Base-by-base conservation (phyloP, 1,139 yeast genomes). In the Blastobotrys indianensis region DNA sequence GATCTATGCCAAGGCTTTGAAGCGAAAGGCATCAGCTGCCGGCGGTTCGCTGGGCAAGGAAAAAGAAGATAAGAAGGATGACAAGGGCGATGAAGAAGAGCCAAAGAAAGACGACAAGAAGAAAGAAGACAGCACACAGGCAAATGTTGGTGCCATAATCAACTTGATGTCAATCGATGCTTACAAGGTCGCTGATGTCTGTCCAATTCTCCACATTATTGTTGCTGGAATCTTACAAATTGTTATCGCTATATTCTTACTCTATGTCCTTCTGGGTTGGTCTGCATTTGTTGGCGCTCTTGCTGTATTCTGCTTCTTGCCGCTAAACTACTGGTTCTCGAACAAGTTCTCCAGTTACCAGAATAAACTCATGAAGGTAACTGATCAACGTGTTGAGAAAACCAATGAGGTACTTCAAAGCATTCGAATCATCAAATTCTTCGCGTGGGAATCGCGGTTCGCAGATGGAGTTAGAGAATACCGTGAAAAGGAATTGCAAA, bases 101-200 rank as follows among this genome's bases (percentile, higher is more conserved):
- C 6, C 25, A 4, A 20, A 20, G 25, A 20, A 20, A 4, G 25
- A 7, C 54, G 41, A 29, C 60, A 10, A 31, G 12, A 25, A 37
- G 12, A 64, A 64, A 40, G 64, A 64, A 41, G 70, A 65, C 10
- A 44, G 48, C 25, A 69, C 72, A 42, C 80, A 85, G 38, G 82
- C 85, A 20, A 92, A 87, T 62, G 65, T 86, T 49, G 98, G 98
- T 55, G 92, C 95, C 8, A 86, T 92, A 54, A 88, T 92, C 60
- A 90, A 90, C 62, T 73, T 90, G 57, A 88, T 90, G 96, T 86
- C 97, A 33, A 88, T 90, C 45, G 97, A 90, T 68, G 92, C 97
- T 6, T 87, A 84, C 68, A 87, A 87, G 64, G 87, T 90, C 28
- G 81, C 95, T 32, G 96, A 88, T 68, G 78, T 88, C 49, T 82